Evolutionary conservation across 148 eudicot species (phyloP), one percentile per base, ranked within the genome.

Genomic region (Camellia lanceoleosa): DNA sequence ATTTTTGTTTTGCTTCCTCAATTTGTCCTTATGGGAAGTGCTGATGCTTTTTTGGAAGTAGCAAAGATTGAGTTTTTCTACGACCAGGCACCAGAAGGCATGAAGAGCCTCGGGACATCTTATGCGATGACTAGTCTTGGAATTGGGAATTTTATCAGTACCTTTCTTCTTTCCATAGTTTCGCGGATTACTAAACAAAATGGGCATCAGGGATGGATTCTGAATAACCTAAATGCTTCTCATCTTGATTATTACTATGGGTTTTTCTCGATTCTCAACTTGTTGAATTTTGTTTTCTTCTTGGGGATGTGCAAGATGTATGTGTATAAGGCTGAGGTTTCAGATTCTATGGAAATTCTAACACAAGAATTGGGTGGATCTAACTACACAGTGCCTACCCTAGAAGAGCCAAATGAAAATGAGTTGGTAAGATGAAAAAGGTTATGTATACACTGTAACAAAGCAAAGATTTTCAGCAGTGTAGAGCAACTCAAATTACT

Each of bases 61-160:
- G 94, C 94, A 0, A 93, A 90, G 83, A 68, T 92, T 19, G 98
- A 93, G 84, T 93, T 93, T 42, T 93, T 92, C 81, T 92, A 93
- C 18, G 98, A 93, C 77, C 98, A 93, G 75, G 94, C 98, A 38
- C 98, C 98, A 0, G 96, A 93, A 59, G 89, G 82, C 66, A 93
- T 93, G 98, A 93, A 93, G 85, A 92, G 96, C 23, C 82, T 93
- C 0, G 98, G 98, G n/a, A 90, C 98, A 18, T 88, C 96, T 9
- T 93, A 89, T 76, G 87, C 94, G 5, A 85, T 81, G 68, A 89
- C 90, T 3, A 88, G 85, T 19, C 30, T 93, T 44, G 96, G 96
- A n/a, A 75, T 88, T 18, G 96, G 98, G 54, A 92, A 86, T 66
- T 90, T 92, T 71, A 78, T 93, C 3, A 93, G 98, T 47, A 90